Evolutionary conservation across 805 yeast genomes (phyloP).

Genomic region (Candida caryicola): DNA sequence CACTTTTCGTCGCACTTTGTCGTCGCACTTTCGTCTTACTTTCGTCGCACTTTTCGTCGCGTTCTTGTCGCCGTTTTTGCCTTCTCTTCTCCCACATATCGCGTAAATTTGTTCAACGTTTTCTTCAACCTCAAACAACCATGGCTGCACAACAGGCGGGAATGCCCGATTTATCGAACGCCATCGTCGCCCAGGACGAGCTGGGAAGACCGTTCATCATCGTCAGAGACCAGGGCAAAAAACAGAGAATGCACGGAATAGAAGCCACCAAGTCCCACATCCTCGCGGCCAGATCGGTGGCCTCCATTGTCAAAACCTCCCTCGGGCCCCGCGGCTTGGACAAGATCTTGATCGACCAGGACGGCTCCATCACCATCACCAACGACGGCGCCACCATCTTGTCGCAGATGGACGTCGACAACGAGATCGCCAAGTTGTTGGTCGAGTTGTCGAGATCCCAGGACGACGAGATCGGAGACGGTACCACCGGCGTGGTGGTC

Average conservation of each 20-base stretch:
- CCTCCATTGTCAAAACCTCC: conserved; percentile 87
- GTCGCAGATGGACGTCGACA: conserved; percentile 92
- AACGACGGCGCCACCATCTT: conserved; percentile 98
- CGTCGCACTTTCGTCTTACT: too few species aligned
- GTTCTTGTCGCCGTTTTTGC: too few species aligned
- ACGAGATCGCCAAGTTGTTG: conserved; percentile 90
- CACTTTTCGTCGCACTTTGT: too few species aligned
- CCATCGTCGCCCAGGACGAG: conserved; percentile 98
- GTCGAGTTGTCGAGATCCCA: conserved; percentile 93
- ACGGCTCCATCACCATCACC: conserved; percentile 96
- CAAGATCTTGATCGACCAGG: conserved; percentile 90
- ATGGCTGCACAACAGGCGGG: conserved; percentile 14
- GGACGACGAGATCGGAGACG: conserved; percentile 98
- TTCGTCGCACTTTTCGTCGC: too few species aligned
- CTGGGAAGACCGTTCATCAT: conserved; percentile 98
- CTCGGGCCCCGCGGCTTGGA: conserved; percentile 98
- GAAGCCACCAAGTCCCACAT: conserved; percentile 74
- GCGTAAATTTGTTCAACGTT: neutral
- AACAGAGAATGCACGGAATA: conserved; percentile 57
- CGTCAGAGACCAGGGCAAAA: conserved; percentile 81
- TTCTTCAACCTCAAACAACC: conserved; percentile 2
- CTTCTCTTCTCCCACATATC: neutral
- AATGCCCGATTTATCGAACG: conserved; percentile 94
- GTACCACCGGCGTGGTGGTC: conserved; percentile 98
- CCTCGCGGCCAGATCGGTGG: conserved; percentile 91